Base-by-base conservation (phyloP, 73 alveolate genomes). In the Durusdinium trenchii region DNA sequence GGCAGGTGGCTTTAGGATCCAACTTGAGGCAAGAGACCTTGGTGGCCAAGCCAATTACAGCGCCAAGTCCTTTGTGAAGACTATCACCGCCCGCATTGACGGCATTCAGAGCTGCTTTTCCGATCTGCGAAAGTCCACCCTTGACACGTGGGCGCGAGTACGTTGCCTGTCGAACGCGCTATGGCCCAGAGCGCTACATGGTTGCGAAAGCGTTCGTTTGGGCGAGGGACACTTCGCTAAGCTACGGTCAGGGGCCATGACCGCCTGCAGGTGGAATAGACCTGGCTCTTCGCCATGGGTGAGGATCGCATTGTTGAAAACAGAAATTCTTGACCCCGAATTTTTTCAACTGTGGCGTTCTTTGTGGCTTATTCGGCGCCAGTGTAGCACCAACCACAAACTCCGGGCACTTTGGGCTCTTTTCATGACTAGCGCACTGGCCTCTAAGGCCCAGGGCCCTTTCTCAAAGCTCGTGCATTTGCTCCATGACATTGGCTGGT, bases 21-120 rank as follows among this genome's bases (percentile, higher is more conserved):
- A 54, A 45, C 52, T 51, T 60, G 76, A 57, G 46, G 79, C 38
- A 0, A 35, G 94, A 6, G 94, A 84, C 52, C 52, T 84, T n/a
- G 94, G 94, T 12, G 94, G 94, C 28, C 94, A 84, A 40, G 76
- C 52, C 52, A 51, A 36, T 6, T 84, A 84, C 78, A 45, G 78
- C 20, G n/a, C 35, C 23, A 52, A 51, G 26, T 42, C 36, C 9
- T 52, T 50, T 18, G 52, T 51, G 35, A 40, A 45, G 0, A 57
- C 52, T 26, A 40, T 84, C n/a, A 42, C 52, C 14, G 52, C n/a
- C 48, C 28, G 94, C 30, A 84, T 84, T 23, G 40, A 30, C 3
- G 60, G 43, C 36, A n/a, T 28, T 30, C 0, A 10, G 36, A 52
- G 57, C 0, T 52, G 7, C 36, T n/a, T 52, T 36, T 26, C 9